phyloP scores from a whole-genome alignment of 192 early-diverging fungal genomes.

The Spizellomyces sp. region DNA sequence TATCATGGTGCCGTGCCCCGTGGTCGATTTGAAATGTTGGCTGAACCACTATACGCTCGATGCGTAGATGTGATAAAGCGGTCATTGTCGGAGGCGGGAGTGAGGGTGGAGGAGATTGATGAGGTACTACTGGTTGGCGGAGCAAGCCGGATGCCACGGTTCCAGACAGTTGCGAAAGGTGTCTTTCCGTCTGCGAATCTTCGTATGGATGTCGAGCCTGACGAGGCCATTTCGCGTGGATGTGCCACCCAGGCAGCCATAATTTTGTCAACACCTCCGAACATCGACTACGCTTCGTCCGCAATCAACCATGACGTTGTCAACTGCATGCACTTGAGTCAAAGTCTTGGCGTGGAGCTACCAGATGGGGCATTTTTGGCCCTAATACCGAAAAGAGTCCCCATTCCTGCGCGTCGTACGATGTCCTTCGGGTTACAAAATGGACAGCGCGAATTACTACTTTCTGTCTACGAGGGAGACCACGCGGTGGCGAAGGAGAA shows the following conservation, averaged over 20 bases:
- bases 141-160: slow-evolving; percentile 80
- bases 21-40: slow-evolving; percentile 88
- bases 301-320: slow-evolving; percentile 63
- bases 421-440: slow-evolving; percentile 70
- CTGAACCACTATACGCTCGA: slow-evolving; percentile 72
- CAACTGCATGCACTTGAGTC: slow-evolving; percentile 63
- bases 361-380: slow-evolving; percentile 73
- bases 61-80: slow-evolving; percentile 68
- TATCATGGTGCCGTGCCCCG: slow-evolving; percentile 81
- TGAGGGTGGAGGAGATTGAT: slow-evolving; percentile 76
- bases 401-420: slow-evolving; percentile 80
- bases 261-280: slow-evolving; percentile 55
- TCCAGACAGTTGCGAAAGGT: slow-evolving; percentile 72
- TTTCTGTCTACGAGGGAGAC: slow-evolving; percentile 87
- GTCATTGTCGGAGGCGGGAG: slow-evolving; percentile 66
- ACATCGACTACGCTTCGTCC: slow-evolving; percentile 44
- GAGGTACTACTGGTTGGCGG: slow-evolving; percentile 92
- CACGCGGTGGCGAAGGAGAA: slow-evolving; percentile 49
- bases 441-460: slow-evolving; percentile 71
- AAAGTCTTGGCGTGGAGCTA: slow-evolving; percentile 78
- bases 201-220: slow-evolving; percentile 83
- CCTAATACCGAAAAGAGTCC: slow-evolving; percentile 80
- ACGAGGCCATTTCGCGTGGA: slow-evolving; percentile 90
- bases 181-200: slow-evolving; percentile 73
- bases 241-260: slow-evolving; percentile 89